Percentiles rank a stretch among this genome's conserved stretches.
phyloP scores from a whole-genome alignment of 768 basidiomycete species.

The Paxillus involutus region DNA sequence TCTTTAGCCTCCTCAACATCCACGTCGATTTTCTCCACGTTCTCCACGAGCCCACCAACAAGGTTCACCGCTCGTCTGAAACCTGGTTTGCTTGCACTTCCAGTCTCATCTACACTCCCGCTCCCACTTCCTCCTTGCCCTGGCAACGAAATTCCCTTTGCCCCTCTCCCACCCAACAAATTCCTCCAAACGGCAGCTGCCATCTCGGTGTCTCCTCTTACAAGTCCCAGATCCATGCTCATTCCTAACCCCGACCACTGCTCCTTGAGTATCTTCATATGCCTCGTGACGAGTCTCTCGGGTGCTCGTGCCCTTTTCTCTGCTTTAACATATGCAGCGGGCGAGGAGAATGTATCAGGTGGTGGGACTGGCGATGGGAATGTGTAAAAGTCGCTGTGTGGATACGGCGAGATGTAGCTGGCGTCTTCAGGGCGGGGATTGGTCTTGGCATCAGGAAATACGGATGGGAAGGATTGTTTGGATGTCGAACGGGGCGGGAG shows the following conservation, averaged over 20 bases:
- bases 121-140: constrained; percentile 4
- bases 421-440: constrained; percentile 22
- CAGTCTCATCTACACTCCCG: constrained; percentile 4
- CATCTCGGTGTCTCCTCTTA: constrained; percentile 76
- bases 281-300: constrained; percentile 75
- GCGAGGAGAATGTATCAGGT: constrained; percentile 26
- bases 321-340: constrained; percentile 26
- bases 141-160: constrained; percentile 57
- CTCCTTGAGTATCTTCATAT: constrained; percentile 91
- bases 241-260: constrained; percentile 86
- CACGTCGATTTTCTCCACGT: constrained; percentile 56
- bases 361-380: constrained; percentile 25
- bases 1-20: constrained; percentile 60
- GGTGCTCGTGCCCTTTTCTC: constrained; percentile 52
- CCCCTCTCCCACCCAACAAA: constrained; percentile 81
- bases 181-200: constrained; percentile 92
- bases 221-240: constrained; percentile 75
- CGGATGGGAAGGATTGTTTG: constrained; percentile 12
- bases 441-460: not conserved
- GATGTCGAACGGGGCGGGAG: constrained; percentile 22
- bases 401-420: constrained; percentile 22
- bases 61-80: constrained; percentile 71
- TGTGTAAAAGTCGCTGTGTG: constrained; percentile 24
- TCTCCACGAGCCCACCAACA: constrained; percentile 63
- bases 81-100: constrained; percentile 1